These are phyloP conservation scores for Candida odintsovae DNA, from an alignment of 805 yeast species.

Conservation along the genomic window DNA sequence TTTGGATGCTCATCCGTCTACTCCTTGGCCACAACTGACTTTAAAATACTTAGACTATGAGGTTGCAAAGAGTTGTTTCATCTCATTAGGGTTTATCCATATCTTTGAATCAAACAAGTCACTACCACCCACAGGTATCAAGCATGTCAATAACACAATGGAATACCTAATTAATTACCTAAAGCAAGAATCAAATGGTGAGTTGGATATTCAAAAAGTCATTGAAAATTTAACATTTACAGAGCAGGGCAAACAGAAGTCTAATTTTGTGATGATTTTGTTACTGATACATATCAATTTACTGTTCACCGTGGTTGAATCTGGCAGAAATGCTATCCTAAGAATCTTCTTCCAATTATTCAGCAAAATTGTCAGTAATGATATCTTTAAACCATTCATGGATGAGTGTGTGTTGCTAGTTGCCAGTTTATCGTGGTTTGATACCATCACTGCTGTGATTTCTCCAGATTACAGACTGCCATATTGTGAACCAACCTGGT, in stretches of 20 bases:
- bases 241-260: slow-evolving; percentile 29
- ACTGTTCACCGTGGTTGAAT: slow-evolving; percentile 46
- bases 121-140: slow-evolving; percentile 45
- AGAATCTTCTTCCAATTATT: slow-evolving; percentile 44
- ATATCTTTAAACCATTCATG: slow-evolving; percentile 37
- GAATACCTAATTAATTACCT: slow-evolving; percentile 44
- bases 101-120: slow-evolving; percentile 47
- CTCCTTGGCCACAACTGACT: slow-evolving; percentile 59
- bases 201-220: slow-evolving; percentile 28
- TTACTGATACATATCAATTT: slow-evolving; percentile 49
- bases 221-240: slow-evolving; percentile 31
- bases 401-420: slow-evolving; percentile 45
- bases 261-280: slow-evolving; percentile 42
- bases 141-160: slow-evolving; percentile 52
- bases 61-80: slow-evolving; percentile 51
- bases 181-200: slow-evolving; percentile 20
- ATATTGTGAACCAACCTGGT: slow-evolving; percentile 47
- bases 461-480: slow-evolving; percentile 55
- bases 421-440: slow-evolving; percentile 54
- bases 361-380: slow-evolving; percentile 43
- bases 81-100: slow-evolving; percentile 51
- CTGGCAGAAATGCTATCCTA: slow-evolving; percentile 47
- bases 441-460: slow-evolving; percentile 48
- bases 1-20: slow-evolving; percentile 53
- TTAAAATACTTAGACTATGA: slow-evolving; percentile 52